Evolutionary conservation across 2,329 filamentous ascomycete species (phyloP), one percentile per base, ranked within the genome.

Genomic region (Xylaria sp.): DNA sequence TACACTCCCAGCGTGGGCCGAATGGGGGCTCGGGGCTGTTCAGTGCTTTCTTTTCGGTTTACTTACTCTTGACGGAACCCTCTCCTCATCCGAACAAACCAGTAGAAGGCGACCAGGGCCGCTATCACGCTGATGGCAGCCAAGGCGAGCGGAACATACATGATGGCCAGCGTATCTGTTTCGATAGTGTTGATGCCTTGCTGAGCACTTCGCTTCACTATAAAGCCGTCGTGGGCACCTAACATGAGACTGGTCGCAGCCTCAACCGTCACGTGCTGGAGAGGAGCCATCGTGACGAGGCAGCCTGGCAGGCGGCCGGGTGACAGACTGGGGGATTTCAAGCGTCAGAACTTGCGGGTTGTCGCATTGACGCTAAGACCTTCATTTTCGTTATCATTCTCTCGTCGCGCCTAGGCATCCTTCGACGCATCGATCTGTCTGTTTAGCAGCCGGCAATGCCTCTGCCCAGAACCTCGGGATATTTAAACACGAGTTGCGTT

Each of bases 1-100:
- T 72, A 78, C 50, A 10, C 7, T 44, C n/a, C 28, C 31, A 4
- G 3, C 44, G n/a, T 23, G 44, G 39, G 15, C 25, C 18, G 39
- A 18, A n/a, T 15, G 31, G 28, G 13, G 18, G 28, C 54, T 8
- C 10, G 39, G 28, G 20, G 18, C 20, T 37, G 25, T 9, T 13
- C 48, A 55, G 41, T 18, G 41, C 3, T 44, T 28, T 39, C 37
- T 25, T 31, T 60, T 46, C n/a, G 15, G 18, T 46, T 71, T 37
- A 69, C 87, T 81, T 81, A 90, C 89, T 91, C 89, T 78, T 94
- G 91, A 55, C 92, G 88, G 78, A 94, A 94, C 71, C 86, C 89
- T 75, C 91, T 87, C 73, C 88, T 86, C 90, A 94, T 94, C 70
- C 88, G 86, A 66, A 88, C 82, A 76, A 94, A 94, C 89, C 90